Base-by-base conservation (phyloP, 1,139 yeast genomes). In the Entelexis paramagnoliae region DNA sequence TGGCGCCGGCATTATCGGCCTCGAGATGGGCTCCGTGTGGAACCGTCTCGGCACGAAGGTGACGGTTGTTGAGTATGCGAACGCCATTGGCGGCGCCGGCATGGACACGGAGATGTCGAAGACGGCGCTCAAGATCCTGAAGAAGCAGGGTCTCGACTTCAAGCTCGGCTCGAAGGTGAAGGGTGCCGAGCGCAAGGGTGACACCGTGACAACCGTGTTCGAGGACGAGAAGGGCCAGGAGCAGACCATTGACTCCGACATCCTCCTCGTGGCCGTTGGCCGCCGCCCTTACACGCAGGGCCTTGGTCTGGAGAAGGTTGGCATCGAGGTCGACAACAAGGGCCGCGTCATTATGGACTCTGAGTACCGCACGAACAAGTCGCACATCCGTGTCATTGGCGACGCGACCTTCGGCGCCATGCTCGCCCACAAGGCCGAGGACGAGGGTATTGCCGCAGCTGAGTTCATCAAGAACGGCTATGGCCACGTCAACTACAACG, bases 351-450 rank as follows among this genome's bases (percentile, higher is more conserved):
- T 93, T 54, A 89, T 93, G 66, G 97, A 93, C 71, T 82, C 85
- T 58, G 88, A 91, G 74, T 91, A 79, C 79, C 83, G 86, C 73
- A 85, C 98, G 62, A 89, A 85, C 72, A 80, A 76, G 72, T 83
- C 88, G 56, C 95, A 93, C 73, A 89, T 93, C 67, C 86, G 95
- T 71, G 95, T 88, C 64, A 87, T 91, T 71, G 99, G 99, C 70
- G 99, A 93, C 68, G 96, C 83, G 56, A 93, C 98, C 46, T 91
- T 86, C 63, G 98, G 98, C 63, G 93, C 96, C 64, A 93, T 93
- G 99, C 80, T 93, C 73, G 99, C 99, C 59, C 99, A 93, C 79
- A 93, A 93, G 78, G 99, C 99, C 58, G 99, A 93, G 76, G 99
- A 93, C 71, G 99, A 93, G 77, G 99, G 96, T 72, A 83, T 93